Evolutionary conservation across 2,329 filamentous ascomycete genomes (phyloP).

Genomic region (Pseudogymnoascus sp.): DNA sequence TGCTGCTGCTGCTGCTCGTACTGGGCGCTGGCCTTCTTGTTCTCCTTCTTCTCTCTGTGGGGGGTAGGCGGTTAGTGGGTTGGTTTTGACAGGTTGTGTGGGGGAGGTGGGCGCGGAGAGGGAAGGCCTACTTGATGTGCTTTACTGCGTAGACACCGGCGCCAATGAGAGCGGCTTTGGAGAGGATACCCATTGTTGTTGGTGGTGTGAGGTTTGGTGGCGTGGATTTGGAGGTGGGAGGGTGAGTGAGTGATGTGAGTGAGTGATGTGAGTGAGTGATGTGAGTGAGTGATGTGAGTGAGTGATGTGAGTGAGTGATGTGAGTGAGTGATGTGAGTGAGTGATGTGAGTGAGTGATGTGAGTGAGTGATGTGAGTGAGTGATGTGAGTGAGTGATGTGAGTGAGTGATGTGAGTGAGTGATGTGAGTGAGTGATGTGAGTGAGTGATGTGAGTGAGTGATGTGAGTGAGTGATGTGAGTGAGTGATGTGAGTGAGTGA

Average conservation of each 20-base stretch:
- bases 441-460: neutral
- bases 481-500: neutral
- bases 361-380: neutral
- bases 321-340: neutral
- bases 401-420: neutral
- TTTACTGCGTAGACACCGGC: constrained; percentile 2
- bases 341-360: neutral
- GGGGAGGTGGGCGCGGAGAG: neutral
- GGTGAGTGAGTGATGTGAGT: no score
- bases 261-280: neutral
- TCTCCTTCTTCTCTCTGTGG: neutral
- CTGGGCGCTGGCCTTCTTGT: neutral
- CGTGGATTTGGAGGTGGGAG: neutral
- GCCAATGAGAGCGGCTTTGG: neutral
- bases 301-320: neutral
- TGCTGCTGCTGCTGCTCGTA: neutral
- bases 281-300: no score
- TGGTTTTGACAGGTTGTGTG: neutral
- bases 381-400: neutral
- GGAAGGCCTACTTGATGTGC: neutral
- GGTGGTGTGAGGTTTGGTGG: neutral
- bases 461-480: neutral
- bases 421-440: neutral
- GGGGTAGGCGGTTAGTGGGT: neutral
- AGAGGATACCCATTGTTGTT: neutral